Percentiles rank a stretch among this genome's conserved stretches.
These are phyloP conservation scores for Metschnikowia lunata DNA, from an alignment of 805 yeast genomes.

Conservation along the genomic window DNA sequence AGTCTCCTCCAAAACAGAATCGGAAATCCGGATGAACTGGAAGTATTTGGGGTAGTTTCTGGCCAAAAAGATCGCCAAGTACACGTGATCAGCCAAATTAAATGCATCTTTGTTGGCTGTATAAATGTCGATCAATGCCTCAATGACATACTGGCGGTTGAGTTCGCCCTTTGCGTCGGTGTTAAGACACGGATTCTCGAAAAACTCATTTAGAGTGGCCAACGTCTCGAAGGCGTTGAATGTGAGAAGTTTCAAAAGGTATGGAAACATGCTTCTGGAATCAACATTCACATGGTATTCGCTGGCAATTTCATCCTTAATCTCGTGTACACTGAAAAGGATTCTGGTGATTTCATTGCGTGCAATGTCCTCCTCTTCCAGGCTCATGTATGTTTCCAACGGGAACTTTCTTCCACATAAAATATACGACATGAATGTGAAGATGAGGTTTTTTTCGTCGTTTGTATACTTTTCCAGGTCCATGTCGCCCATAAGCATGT, in stretches of 20 bases:
- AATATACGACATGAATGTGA: slow-evolving; percentile 59
- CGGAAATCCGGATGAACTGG: slow-evolving; percentile 76
- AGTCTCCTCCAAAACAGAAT: slow-evolving; percentile 46
- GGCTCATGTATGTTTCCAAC: slow-evolving; percentile 47
- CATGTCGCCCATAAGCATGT: slow-evolving; percentile 43
- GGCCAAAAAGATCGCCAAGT: slow-evolving; percentile 66
- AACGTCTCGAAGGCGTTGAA: slow-evolving; percentile 58
- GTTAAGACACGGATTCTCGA: slow-evolving; percentile 75
- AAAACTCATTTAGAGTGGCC: slow-evolving; percentile 69
- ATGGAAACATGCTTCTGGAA: slow-evolving; percentile 48
- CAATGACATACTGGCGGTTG: slow-evolving; percentile 74
- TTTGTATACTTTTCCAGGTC: neutral
- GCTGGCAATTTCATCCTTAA: neutral
- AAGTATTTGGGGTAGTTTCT: slow-evolving; percentile 79
- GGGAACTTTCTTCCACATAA: slow-evolving; percentile 83
- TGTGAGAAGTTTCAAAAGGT: slow-evolving; percentile 53
- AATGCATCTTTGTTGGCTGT: slow-evolving; percentile 28
- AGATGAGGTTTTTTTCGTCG: slow-evolving; percentile 26
- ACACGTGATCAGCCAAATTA: slow-evolving; percentile 22
- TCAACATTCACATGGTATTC: neutral
- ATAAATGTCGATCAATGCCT: slow-evolving; percentile 60
- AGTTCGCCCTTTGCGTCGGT: slow-evolving; percentile 48
- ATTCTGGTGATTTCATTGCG: slow-evolving; percentile 10
- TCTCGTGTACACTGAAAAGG: slow-evolving; percentile 36
- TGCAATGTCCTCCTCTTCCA: slow-evolving; percentile 13